phyloP scores from a whole-genome alignment of 2,329 filamentous ascomycete species.

The Trichoderma sp. region DNA sequence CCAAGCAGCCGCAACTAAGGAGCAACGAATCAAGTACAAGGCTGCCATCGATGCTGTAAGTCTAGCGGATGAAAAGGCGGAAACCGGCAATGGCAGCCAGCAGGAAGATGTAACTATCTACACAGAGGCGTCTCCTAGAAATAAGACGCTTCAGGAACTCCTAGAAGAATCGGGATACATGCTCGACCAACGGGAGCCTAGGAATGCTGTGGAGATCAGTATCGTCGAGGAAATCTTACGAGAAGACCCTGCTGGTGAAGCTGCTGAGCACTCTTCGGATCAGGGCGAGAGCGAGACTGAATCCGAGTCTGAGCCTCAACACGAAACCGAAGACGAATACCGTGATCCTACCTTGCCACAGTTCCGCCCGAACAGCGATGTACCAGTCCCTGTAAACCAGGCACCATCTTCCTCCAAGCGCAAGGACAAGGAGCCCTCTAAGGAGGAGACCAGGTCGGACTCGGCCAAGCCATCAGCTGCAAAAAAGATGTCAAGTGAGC shows the following conservation, averaged over 20 bases:
- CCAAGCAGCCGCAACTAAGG: constrained; percentile 60
- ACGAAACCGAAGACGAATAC: constrained; percentile 28
- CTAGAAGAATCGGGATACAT: constrained; percentile 46
- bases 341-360: constrained; percentile 66
- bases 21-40: constrained; percentile 56
- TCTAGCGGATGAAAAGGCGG: constrained; percentile 30
- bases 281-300: constrained; percentile 20
- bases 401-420: background rate
- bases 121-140: constrained; percentile 22
- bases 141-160: constrained; percentile 36
- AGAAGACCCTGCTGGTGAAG: constrained; percentile 22
- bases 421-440: background rate
- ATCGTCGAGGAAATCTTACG: constrained; percentile 26
- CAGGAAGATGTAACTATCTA: constrained; percentile 4
- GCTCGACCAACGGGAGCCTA: constrained; percentile 33
- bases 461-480: background rate
- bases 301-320: constrained; percentile 20
- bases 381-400: constrained; percentile 23
- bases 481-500: constrained; percentile 21
- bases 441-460: background rate
- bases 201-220: constrained; percentile 36
- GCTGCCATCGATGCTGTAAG: constrained; percentile 45
- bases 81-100: constrained; percentile 4
- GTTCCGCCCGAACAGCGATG: constrained; percentile 56
- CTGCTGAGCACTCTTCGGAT: background rate